phyloP scores from a whole-genome alignment of 2,329 filamentous ascomycete species.

The Monosporascus sp. region DNA sequence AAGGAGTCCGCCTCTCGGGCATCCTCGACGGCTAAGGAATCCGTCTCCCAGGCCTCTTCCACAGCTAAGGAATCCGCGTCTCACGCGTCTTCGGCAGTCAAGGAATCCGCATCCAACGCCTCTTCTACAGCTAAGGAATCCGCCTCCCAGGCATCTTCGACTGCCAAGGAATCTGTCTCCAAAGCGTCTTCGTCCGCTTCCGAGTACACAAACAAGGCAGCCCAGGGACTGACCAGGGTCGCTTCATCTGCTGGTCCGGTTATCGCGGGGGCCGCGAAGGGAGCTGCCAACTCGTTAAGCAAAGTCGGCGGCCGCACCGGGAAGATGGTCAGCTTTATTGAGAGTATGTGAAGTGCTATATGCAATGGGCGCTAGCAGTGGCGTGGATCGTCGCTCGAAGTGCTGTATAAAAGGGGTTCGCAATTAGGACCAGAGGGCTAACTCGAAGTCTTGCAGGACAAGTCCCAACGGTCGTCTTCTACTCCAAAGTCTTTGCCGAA shows the following conservation, averaged over 20 bases:
- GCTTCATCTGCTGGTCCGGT: constrained; percentile 74
- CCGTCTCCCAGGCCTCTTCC: not conserved
- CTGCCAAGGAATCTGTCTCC: constrained; percentile 35
- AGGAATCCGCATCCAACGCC: constrained; percentile 17
- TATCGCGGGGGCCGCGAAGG: constrained; percentile 66
- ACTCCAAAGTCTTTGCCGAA: constrained; percentile 83
- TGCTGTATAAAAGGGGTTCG: no score
- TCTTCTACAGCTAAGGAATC: constrained; percentile 28
- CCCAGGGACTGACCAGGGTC: constrained; percentile 78
- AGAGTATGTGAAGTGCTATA: constrained; percentile 61
- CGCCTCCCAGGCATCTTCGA: constrained; percentile 33
- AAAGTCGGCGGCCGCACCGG: constrained; percentile 82
- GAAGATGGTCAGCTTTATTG: constrained; percentile 69
- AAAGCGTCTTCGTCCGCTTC: constrained; percentile 38
- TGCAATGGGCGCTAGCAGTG: not conserved
- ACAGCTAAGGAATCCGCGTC: constrained; percentile 18
- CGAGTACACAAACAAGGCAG: constrained; percentile 59
- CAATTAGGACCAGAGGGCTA: no score
- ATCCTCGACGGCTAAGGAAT: constrained; percentile 16
- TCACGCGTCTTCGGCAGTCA: constrained; percentile 35
- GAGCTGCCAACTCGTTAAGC: constrained; percentile 60
- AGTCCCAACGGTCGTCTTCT: constrained; percentile 84
- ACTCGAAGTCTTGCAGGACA: constrained; percentile 52
- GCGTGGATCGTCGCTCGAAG: no score
- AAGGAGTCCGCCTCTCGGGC: no score